Evolutionary conservation across 495 filamentous ascomycete species (phyloP).

Genomic region (Xylaria scruposa): DNA sequence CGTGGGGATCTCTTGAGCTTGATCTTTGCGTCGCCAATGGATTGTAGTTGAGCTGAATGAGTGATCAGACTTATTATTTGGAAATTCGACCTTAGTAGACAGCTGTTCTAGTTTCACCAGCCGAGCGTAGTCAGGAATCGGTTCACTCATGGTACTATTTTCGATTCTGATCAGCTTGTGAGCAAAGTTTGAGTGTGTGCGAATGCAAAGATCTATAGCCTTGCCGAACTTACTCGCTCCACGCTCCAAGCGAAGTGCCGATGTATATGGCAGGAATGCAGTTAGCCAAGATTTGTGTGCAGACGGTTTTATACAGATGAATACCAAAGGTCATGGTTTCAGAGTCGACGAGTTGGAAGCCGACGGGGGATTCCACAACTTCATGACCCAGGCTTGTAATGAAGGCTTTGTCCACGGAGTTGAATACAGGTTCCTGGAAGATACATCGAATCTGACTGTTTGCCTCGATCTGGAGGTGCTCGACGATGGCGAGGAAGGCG

Average conservation of each 20-base stretch:
- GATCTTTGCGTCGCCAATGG: slow-evolving; percentile 40
- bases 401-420: slow-evolving; percentile 63
- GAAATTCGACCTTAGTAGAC: slow-evolving; percentile 45
- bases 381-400: slow-evolving; percentile 58
- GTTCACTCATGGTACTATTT: slow-evolving; percentile 6
- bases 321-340: slow-evolving; percentile 62
- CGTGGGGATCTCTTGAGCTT: neutral
- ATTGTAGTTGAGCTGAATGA: slow-evolving; percentile 48
- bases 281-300: slow-evolving; percentile 44
- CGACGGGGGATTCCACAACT: slow-evolving; percentile 63
- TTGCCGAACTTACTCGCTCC: slow-evolving; percentile 41
- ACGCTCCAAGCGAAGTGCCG: slow-evolving; percentile 48
- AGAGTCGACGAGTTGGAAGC: slow-evolving; percentile 58
- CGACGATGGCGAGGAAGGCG: slow-evolving; percentile 62
- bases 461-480: slow-evolving; percentile 40
- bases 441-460: slow-evolving; percentile 48
- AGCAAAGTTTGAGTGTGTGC: neutral
- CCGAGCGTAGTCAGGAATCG: slow-evolving; percentile 10
- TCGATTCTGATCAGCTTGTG: slow-evolving; percentile 20
- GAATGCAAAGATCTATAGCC: slow-evolving; percentile 1
- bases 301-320: slow-evolving; percentile 62
- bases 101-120: slow-evolving; percentile 40
- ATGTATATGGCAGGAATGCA: slow-evolving; percentile 49
- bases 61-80: slow-evolving; percentile 43
- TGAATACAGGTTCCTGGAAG: slow-evolving; percentile 78